Conservation (phyloP, 345 rosid species). For the Brassica rapa region DNA sequence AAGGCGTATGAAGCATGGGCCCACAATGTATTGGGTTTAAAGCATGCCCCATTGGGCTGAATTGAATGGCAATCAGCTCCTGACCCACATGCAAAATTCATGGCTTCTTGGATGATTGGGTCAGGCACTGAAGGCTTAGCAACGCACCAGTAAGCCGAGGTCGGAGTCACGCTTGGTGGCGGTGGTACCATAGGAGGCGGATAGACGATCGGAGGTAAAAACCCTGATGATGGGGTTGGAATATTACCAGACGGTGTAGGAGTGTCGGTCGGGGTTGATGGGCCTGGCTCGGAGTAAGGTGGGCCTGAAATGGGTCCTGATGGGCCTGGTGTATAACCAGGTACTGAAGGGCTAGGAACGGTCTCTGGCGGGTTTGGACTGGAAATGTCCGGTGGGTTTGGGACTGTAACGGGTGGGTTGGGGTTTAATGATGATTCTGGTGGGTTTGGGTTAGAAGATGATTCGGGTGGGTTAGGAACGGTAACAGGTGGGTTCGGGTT, state of each 20-base stretch:
- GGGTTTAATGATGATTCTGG: conserved; percentile 21
- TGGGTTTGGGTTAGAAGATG: conserved; percentile 8
- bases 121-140: conserved; percentile 96
- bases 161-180: conserved; percentile 44
- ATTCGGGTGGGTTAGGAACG: conserved; percentile 42
- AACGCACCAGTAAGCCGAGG: conserved; percentile 78
- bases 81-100: conserved; percentile 91
- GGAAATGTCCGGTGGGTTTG: conserved; percentile 38
- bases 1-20: conserved; percentile 93
- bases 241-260: conserved; percentile 43
- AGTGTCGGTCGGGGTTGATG: conserved; percentile 31
- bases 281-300: conserved; percentile 44
- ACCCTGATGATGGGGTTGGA: conserved; percentile 47
- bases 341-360: conserved; percentile 40
- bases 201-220: conserved; percentile 72
- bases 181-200: conserved; percentile 80
- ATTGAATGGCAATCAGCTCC: conserved; percentile 85
- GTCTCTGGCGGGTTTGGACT: conserved; percentile 34
- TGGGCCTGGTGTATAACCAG: conserved; percentile 32
- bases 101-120: conserved; percentile 89
- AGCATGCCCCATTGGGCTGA: conserved; percentile 68
- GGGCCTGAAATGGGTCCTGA: conserved; percentile 41
- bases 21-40: conserved; percentile 68
- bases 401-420: conserved; percentile 38
- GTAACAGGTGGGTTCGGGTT: conserved; percentile 4